phyloP scores from a whole-genome alignment of 805 yeast genomes.

The Nakazawaea peltata region DNA sequence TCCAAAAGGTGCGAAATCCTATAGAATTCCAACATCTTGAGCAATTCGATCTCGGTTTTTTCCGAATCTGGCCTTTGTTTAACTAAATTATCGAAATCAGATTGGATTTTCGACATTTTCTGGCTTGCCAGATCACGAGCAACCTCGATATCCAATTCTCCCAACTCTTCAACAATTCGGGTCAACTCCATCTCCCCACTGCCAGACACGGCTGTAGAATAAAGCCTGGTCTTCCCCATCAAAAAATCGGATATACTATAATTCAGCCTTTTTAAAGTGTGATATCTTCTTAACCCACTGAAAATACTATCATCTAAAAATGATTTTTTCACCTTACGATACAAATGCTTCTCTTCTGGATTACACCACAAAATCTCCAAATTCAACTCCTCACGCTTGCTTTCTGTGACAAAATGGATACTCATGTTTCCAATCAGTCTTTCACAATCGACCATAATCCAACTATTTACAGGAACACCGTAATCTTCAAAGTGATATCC shows the following conservation, averaged over 20 bases:
- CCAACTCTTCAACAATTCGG: too few relatives aligned
- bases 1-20: constrained; percentile 20
- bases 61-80: too few relatives aligned
- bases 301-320: constrained; percentile 31
- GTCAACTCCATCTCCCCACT: too few relatives aligned
- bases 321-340: constrained; percentile 13
- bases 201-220: too few relatives aligned
- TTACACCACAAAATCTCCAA: constrained; percentile 63
- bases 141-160: too few relatives aligned
- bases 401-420: constrained; percentile 67
- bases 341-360: constrained; percentile 27
- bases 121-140: too few relatives aligned
- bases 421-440: constrained; percentile 52
- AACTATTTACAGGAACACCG: constrained; percentile 55
- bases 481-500: constrained; percentile 48
- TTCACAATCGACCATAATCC: constrained; percentile 81
- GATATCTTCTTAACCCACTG: constrained; percentile 36
- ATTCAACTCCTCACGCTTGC: constrained; percentile 59
- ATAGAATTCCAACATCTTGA: constrained; percentile 20
- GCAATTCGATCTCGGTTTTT: too few relatives aligned
- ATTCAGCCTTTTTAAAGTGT: constrained; percentile 20
- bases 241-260: background rate
- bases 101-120: too few relatives aligned
- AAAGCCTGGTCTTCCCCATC: background rate
- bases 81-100: too few relatives aligned